Evolutionary conservation across 2,329 filamentous ascomycete species (phyloP).

Genomic region (Ustilaginoidea virens): DNA sequence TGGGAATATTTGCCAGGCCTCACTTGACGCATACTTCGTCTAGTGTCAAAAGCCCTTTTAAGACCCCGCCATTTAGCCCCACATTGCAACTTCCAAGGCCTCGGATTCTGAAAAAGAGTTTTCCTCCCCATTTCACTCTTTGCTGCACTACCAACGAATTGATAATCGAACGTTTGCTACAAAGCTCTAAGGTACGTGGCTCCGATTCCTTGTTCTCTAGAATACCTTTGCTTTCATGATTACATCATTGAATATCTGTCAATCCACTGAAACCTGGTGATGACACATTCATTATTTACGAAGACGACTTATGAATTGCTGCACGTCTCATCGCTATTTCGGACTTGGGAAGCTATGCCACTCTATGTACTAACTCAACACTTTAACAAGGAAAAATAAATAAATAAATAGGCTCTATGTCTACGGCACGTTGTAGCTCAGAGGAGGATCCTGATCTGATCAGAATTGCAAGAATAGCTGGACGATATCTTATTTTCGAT

Average conservation of each 20-base stretch:
- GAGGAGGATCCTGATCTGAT: constrained; percentile 28
- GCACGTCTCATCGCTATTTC: background rate
- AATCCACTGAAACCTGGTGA: constrained; percentile 40
- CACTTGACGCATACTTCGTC: too few relatives aligned
- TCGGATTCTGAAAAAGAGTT: too few relatives aligned
- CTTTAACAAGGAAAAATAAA: too few relatives aligned
- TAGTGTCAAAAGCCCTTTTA: too few relatives aligned
- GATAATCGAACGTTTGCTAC: too few relatives aligned
- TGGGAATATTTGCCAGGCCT: too few relatives aligned
- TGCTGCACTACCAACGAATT: too few relatives aligned
- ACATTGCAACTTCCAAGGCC: too few relatives aligned
- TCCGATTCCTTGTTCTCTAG: constrained; percentile 1
- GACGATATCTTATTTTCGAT: constrained; percentile 82
- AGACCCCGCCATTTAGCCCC: too few relatives aligned
- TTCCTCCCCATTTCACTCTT: too few relatives aligned
- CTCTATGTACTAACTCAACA: too few relatives aligned
- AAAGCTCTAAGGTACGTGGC: too few relatives aligned
- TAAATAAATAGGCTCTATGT: constrained; percentile 1
- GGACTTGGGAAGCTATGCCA: background rate
- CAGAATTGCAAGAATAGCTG: constrained; percentile 65
- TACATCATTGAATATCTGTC: constrained; percentile 39
- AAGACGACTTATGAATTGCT: constrained; percentile 29
- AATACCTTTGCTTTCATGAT: constrained; percentile 31
- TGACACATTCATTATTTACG: constrained; percentile 28
- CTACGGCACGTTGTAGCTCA: background rate